Percentiles rank a stretch among this genome's conserved stretches.
Evolutionary conservation across 371 early-diverging fungal species (phyloP).

Genomic region (Rhizopus stolonifer): DNA sequence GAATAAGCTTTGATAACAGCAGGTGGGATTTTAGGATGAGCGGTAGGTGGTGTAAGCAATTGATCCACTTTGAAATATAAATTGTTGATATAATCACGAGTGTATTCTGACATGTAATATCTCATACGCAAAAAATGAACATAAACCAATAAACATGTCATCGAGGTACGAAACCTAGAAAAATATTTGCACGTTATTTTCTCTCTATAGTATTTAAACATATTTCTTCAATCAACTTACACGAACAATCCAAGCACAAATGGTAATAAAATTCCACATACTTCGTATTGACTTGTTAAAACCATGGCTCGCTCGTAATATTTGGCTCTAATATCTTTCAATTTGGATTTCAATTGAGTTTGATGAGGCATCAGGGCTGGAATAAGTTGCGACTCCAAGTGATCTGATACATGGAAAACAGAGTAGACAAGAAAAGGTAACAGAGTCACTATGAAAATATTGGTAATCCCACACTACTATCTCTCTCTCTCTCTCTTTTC

Average conservation of each 20-base stretch:
- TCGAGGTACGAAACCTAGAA: conserved; percentile 57
- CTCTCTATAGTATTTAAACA: no score
- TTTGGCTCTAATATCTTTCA: conserved; percentile 50
- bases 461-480: neutral
- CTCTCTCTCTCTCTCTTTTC: neutral
- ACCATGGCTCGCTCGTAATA: conserved; percentile 65
- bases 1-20: conserved; percentile 21
- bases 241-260: conserved; percentile 62
- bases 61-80: conserved; percentile 4
- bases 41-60: conserved; percentile 23
- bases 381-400: conserved; percentile 60
- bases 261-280: conserved; percentile 70
- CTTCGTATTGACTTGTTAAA: conserved; percentile 67
- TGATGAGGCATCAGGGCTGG: conserved; percentile 39
- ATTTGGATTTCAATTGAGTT: conserved; percentile 28
- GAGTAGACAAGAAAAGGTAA: conserved; percentile 80
- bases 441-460: conserved; percentile 54
- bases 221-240: no score
- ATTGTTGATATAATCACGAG: conserved; percentile 9
- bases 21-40: conserved; percentile 27
- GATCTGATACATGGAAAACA: conserved; percentile 72
- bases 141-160: conserved; percentile 70
- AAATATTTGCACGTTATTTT: neutral
- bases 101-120: conserved; percentile 41
- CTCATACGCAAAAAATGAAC: conserved; percentile 79